Percentiles rank a stretch among this genome's conserved stretches.
Conservation (phyloP, 768 basidiomycete genomes). For the Psilocybe tampanensis region DNA sequence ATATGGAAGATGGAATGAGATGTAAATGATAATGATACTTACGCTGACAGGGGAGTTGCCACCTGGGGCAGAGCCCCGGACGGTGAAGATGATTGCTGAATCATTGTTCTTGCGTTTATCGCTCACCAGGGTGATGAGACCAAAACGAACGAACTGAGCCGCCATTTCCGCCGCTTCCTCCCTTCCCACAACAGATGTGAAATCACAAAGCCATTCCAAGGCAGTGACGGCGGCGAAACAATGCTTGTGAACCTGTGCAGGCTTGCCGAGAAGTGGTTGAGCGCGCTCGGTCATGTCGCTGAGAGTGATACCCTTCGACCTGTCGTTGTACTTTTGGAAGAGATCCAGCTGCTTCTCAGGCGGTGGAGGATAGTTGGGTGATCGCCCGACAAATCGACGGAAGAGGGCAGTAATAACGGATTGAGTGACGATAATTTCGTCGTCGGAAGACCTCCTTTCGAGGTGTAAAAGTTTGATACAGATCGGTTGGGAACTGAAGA, state of each 20-base stretch:
- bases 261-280: slow-evolving; percentile 53
- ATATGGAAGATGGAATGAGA: slow-evolving; percentile 11
- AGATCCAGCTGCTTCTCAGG: slow-evolving; percentile 53
- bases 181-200: slow-evolving; percentile 91
- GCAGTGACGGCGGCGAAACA: slow-evolving; percentile 88
- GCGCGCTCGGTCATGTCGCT: slow-evolving; percentile 73
- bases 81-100: slow-evolving; percentile 91
- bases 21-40: slow-evolving; percentile 30
- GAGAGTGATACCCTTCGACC: slow-evolving; percentile 72
- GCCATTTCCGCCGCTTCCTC: slow-evolving; percentile 98
- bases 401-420: slow-evolving; percentile 94
- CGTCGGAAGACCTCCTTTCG: slow-evolving; percentile 88
- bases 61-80: slow-evolving; percentile 77
- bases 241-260: slow-evolving; percentile 54
- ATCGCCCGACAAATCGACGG: slow-evolving; percentile 90
- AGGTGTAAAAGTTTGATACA: slow-evolving; percentile 98
- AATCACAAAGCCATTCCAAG: slow-evolving; percentile 97
- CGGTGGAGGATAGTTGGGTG: slow-evolving; percentile 73
- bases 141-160: slow-evolving; percentile 96
- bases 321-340: slow-evolving; percentile 77
- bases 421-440: slow-evolving; percentile 96
- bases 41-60: slow-evolving; percentile 77
- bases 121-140: slow-evolving; percentile 85
- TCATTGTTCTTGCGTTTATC: slow-evolving; percentile 92
- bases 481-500: slow-evolving; percentile 92